Conservation (phyloP, 1,139 yeast genomes). For the Suhomyces taliae region DNA sequence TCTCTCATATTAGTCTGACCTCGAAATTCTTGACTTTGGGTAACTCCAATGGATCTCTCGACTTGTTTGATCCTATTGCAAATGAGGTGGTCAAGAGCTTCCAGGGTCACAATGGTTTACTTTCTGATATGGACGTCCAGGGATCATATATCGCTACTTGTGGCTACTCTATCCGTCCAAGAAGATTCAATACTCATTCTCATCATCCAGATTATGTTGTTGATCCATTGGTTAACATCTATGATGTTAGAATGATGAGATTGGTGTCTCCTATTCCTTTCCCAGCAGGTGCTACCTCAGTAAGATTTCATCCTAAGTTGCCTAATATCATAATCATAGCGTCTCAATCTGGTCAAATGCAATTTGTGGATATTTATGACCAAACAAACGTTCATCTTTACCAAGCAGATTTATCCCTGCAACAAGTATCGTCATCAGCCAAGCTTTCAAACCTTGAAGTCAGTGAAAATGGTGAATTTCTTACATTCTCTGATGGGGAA, state of each 20-base stretch:
- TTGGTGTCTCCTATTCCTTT: slow-evolving; percentile 82
- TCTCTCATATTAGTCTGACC: slow-evolving; percentile 33
- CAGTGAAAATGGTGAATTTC: slow-evolving; percentile 78
- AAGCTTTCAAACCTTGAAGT: slow-evolving; percentile 58
- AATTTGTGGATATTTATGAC: slow-evolving; percentile 79
- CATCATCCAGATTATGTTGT: slow-evolving; percentile 30
- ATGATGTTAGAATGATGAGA: slow-evolving; percentile 73
- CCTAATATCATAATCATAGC: slow-evolving; percentile 78
- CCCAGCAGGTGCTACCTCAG: slow-evolving; percentile 87
- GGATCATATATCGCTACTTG: slow-evolving; percentile 81
- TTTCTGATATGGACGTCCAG: slow-evolving; percentile 75
- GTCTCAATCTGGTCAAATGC: slow-evolving; percentile 78
- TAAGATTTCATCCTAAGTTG: slow-evolving; percentile 80
- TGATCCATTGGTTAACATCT: slow-evolving; percentile 84
- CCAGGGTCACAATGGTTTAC: slow-evolving; percentile 70
- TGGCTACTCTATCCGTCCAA: slow-evolving; percentile 65
- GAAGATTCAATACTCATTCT: slow-evolving; percentile 19
- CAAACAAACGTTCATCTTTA: slow-evolving; percentile 63
- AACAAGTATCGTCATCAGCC: slow-evolving; percentile 4
- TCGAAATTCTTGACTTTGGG: slow-evolving; percentile 61
- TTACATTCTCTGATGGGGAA: slow-evolving; percentile 66
- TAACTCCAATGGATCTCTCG: slow-evolving; percentile 65
- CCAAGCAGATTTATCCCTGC: slow-evolving; percentile 59
- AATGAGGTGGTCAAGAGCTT: slow-evolving; percentile 57
- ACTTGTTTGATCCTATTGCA: slow-evolving; percentile 71